phyloP scores from a whole-genome alignment of 108 stramenopile species.

The Cyclotella choctawhatcheeana region DNA sequence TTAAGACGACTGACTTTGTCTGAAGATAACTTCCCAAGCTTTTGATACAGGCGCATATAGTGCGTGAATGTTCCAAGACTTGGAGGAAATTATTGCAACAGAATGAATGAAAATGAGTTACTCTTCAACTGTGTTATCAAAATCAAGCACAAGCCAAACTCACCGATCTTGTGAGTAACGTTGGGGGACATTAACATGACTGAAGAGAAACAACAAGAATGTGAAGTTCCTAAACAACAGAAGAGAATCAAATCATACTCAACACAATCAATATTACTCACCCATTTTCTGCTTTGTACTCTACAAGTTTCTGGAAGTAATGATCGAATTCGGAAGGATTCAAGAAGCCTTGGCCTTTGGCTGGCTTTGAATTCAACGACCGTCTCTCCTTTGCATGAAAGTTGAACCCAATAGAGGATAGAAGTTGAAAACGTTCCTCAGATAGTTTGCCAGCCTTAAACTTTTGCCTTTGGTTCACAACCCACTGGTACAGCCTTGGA shows the following conservation, averaged over 20 bases:
- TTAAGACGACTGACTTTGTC: background rate
- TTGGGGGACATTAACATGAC: conserved; percentile 17
- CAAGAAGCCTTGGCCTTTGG: conserved; percentile 7
- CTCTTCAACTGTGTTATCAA: background rate
- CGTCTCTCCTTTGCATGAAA: background rate
- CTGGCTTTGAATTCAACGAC: background rate
- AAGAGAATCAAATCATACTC: too few relatives aligned
- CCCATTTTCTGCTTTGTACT: conserved; percentile 20
- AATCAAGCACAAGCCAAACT: background rate
- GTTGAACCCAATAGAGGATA: conserved; percentile 13
- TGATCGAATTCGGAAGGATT: conserved; percentile 4
- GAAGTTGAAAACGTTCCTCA: conserved; percentile 22
- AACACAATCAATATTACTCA: too few relatives aligned
- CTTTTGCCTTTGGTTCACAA: conserved; percentile 1
- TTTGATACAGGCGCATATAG: conserved; percentile 20
- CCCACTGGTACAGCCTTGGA: conserved; percentile 15
- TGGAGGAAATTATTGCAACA: background rate
- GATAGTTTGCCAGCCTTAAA: conserved; percentile 3
- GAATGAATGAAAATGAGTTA: background rate
- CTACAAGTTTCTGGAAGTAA: conserved; percentile 3
- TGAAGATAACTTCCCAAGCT: background rate
- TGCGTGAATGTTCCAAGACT: conserved; percentile 23
- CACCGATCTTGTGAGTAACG: conserved; percentile 1
- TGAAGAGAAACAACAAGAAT: too few relatives aligned
- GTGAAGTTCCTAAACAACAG: too few relatives aligned